Conservation (phyloP, 768 basidiomycete species). For the Rhizopogon sp. region DNA sequence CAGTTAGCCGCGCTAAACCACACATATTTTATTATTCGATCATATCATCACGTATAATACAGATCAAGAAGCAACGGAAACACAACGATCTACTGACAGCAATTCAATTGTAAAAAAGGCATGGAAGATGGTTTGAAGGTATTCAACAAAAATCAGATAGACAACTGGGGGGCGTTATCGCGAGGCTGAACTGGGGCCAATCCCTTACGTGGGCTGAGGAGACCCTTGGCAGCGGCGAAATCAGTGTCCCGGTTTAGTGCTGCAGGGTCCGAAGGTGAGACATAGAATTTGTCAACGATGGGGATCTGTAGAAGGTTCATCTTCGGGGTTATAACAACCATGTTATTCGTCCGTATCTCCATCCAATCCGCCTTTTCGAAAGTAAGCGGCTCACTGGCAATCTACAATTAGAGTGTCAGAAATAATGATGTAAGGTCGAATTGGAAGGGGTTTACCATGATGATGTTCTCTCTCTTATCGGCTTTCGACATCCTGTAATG, state of each 20-base stretch:
- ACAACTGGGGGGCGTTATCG: slow-evolving; percentile 14
- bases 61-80: background rate
- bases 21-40: no score
- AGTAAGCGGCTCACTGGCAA: slow-evolving; percentile 91
- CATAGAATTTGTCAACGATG: slow-evolving; percentile 89
- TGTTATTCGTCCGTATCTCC: slow-evolving; percentile 95
- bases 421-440: slow-evolving; percentile 8
- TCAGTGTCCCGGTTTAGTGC: slow-evolving; percentile 65
- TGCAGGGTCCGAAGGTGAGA: slow-evolving; percentile 79
- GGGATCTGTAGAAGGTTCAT: slow-evolving; percentile 94
- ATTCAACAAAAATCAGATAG: slow-evolving; percentile 11
- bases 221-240: slow-evolving; percentile 86
- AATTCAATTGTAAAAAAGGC: background rate
- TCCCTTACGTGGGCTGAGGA: slow-evolving; percentile 57
- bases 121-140: background rate
- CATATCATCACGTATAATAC: no score
- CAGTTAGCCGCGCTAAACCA: no score
- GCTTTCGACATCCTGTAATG: slow-evolving; percentile 95
- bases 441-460: slow-evolving; percentile 51
- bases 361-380: slow-evolving; percentile 99
- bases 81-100: background rate
- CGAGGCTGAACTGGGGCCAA: slow-evolving; percentile 17
- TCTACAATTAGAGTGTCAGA: slow-evolving; percentile 31
- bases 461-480: slow-evolving; percentile 94
- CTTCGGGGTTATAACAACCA: slow-evolving; percentile 93